Evolutionary conservation across 2,329 filamentous ascomycete species (phyloP), one percentile per base, ranked within the genome.

Genomic region (Penicillium aurantiogriseum): DNA sequence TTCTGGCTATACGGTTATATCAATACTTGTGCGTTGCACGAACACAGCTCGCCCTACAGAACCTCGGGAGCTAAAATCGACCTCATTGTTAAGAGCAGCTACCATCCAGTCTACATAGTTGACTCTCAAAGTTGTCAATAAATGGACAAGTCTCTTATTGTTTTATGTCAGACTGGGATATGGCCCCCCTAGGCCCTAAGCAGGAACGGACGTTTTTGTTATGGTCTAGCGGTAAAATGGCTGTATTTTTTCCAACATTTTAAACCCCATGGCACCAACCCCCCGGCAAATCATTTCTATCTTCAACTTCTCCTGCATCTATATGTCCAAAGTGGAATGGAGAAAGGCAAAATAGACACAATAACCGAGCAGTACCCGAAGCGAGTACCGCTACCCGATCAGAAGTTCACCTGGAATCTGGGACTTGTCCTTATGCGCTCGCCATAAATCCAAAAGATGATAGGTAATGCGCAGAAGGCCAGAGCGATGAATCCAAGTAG

Each of bases 401-500:
- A 70, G 35, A 71, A 56, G 11, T 68, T 54, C 17, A 72, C 43
- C 44, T 64, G 62, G 52, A 71, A 72, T 40, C 49, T 63, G 13
- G 66, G 69, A 57, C 69, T 71, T 1, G 64, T 73, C 44, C 72
- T 59, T 17, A 74, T 70, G 29, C 63, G 65, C 52, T 74, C 72
- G 5, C 74, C 75, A 54, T 72, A 76, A 13, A 67, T 52, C 47
- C 67, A 71, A 48, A 77, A 74, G 0, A 75, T 21, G 13, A 74
- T 59, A 0, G 74, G 72, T 11, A 77, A 63, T 0, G 74, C 75
- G n/a, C 66, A 82, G 40, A 87, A 66, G 0, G 67, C 80, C 5
- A 87, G 64, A 0, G 79, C 80, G 25, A 85, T 71, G 53, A 85
- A 81, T 63, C 82, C 81, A 69, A 88, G 62, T 71, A 86, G 67